Conservation (phyloP, 352 stramenopile species). For the Phytophthora agathidicida region DNA sequence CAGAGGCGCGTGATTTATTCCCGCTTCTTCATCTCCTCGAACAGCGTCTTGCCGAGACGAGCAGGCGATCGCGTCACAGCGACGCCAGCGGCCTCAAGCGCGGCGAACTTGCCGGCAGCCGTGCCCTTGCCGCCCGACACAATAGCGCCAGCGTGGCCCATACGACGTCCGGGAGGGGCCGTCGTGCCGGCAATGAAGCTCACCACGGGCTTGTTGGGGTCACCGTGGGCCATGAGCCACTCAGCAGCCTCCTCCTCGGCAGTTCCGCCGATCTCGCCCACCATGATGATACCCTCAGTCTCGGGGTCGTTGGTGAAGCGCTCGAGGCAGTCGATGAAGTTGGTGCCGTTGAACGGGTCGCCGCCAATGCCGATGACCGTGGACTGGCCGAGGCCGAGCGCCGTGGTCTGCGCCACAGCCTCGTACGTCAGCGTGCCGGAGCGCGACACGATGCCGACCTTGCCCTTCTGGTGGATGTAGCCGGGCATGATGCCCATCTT, state of each 20-base stretch:
- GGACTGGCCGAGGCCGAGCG: slow-evolving; percentile 96
- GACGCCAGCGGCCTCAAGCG: slow-evolving; percentile 95
- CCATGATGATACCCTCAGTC: slow-evolving; percentile 99
- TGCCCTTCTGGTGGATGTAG: slow-evolving; percentile 98
- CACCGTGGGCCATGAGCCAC: slow-evolving; percentile 97
- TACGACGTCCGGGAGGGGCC: slow-evolving; percentile 97
- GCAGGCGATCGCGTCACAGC: slow-evolving; percentile 96
- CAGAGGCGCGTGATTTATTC: slow-evolving; percentile 30
- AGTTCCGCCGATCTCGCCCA: slow-evolving; percentile 99
- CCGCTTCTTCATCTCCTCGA: slow-evolving; percentile 94
- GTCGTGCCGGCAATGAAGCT: slow-evolving; percentile 99
- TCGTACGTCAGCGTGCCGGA: slow-evolving; percentile 99
- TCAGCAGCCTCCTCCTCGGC: slow-evolving; percentile 99
- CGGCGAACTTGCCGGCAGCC: slow-evolving; percentile 97
- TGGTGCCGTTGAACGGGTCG: slow-evolving; percentile 99
- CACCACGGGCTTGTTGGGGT: slow-evolving; percentile 99
- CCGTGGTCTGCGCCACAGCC: slow-evolving; percentile 98
- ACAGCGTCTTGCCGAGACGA: slow-evolving; percentile 96
- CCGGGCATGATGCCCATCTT: slow-evolving; percentile 99
- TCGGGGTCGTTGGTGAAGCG: slow-evolving; percentile 99
- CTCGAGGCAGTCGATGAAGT: slow-evolving; percentile 99
- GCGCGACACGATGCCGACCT: slow-evolving; percentile 99
- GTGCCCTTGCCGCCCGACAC: slow-evolving; percentile 98
- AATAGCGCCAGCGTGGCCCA: slow-evolving; percentile 99
- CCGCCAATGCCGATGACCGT: slow-evolving; percentile 99